A percentile compares a stretch with the other conserved stretches of the same genome.
phyloP scores from a whole-genome alignment of 108 stramenopile species.

The Pseudonitzschia multiseries region DNA sequence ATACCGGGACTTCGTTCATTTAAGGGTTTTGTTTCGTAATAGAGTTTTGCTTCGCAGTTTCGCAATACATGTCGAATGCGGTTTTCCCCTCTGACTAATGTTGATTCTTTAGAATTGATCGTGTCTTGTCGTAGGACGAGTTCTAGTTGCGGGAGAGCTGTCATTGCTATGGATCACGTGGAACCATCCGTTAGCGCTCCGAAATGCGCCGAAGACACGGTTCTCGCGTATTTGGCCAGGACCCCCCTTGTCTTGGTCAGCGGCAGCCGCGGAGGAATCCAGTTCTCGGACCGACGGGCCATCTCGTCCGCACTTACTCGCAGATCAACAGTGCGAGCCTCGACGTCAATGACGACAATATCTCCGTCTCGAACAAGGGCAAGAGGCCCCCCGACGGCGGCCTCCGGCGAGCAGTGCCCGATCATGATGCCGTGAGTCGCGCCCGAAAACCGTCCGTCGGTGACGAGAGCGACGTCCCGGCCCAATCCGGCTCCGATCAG shows the following conservation, averaged over 20 bases:
- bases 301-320: slow-evolving; percentile 2
- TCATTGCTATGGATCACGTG: no score
- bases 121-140: no score
- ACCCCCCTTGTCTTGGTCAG: background rate
- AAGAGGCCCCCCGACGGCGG: slow-evolving; percentile 15
- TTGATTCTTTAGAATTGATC: no score
- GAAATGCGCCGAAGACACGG: no score
- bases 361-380: slow-evolving; percentile 26
- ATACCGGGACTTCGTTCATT: no score
- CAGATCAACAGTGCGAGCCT: background rate
- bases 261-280: slow-evolving; percentile 9
- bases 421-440: slow-evolving; percentile 26
- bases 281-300: background rate
- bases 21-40: no score
- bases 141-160: no score
- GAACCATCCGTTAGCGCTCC: no score
- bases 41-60: no score
- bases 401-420: slow-evolving; percentile 20
- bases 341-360: slow-evolving; percentile 23
- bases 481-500: slow-evolving; percentile 3
- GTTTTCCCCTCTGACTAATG: no score
- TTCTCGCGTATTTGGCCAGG: no score
- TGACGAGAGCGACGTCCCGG: slow-evolving; percentile 20
- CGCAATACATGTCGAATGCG: no score
- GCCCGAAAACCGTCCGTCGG: slow-evolving; percentile 37